phyloP scores from a whole-genome alignment of 2,329 filamentous ascomycete species.

The Fusarium sp. region DNA sequence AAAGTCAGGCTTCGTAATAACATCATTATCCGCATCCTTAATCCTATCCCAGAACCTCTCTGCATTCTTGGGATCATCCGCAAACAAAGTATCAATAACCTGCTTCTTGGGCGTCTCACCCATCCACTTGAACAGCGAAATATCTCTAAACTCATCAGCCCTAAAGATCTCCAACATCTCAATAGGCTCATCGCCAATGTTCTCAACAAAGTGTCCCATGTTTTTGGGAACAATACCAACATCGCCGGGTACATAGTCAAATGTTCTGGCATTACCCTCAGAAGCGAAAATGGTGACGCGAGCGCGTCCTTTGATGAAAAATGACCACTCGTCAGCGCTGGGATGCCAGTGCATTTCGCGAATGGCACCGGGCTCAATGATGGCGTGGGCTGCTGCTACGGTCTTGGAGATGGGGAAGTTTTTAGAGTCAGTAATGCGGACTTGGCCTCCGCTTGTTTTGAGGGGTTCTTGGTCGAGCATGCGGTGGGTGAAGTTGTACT shows the following conservation, averaged over 20 bases:
- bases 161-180: constrained; percentile 83
- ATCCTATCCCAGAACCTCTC: constrained; percentile 73
- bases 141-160: constrained; percentile 77
- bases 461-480: constrained; percentile 78
- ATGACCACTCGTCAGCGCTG: constrained; percentile 83
- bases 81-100: constrained; percentile 75
- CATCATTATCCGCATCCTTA: constrained; percentile 71
- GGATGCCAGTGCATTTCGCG: constrained; percentile 89
- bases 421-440: constrained; percentile 80
- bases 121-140: constrained; percentile 81
- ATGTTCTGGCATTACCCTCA: constrained; percentile 76
- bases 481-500: constrained; percentile 76
- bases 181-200: constrained; percentile 79
- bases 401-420: constrained; percentile 82
- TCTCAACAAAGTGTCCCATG: constrained; percentile 87
- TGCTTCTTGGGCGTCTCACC: constrained; percentile 76
- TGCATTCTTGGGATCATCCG: constrained; percentile 69
- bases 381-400: constrained; percentile 78
- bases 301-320: constrained; percentile 79
- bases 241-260: constrained; percentile 81
- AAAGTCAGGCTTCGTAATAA: constrained; percentile 57
- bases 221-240: constrained; percentile 82
- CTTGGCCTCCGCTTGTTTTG: constrained; percentile 71
- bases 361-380: constrained; percentile 77
- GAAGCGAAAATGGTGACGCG: constrained; percentile 81